phyloP scores from a whole-genome alignment of 208 protist genomes.

The Angomonas ambiguus region DNA sequence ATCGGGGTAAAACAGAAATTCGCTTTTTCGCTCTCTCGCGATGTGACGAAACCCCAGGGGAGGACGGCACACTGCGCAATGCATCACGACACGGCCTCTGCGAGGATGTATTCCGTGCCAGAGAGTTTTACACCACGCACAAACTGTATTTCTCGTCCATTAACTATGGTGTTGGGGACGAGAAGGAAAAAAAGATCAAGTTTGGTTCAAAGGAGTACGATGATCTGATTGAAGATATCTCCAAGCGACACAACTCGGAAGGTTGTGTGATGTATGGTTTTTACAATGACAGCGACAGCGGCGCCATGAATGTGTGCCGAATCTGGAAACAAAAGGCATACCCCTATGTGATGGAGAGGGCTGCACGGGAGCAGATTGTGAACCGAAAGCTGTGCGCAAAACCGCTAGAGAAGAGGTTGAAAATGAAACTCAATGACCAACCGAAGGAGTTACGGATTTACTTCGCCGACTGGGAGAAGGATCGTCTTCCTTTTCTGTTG shows the following conservation, averaged over 20 bases:
- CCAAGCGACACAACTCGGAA: conserved; percentile 29
- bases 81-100: conserved; percentile 21
- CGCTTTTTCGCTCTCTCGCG: conserved; percentile 50
- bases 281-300: conserved; percentile 6
- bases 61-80: not conserved
- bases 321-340: conserved; percentile 53
- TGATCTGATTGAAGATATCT: conserved; percentile 27
- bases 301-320: conserved; percentile 19
- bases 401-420: conserved; percentile 19
- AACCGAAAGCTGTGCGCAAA: conserved; percentile 35
- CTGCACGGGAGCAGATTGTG: conserved; percentile 48
- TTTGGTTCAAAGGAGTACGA: conserved; percentile 22
- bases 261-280: conserved; percentile 64
- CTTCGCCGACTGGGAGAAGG: conserved; percentile 43
- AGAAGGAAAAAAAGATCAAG: conserved; percentile 14
- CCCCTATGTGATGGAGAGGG: conserved; percentile 53
- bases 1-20: conserved; percentile 23
- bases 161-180: conserved; percentile 5
- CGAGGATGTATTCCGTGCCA: not conserved
- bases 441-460: conserved; percentile 26
- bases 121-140: not conserved
- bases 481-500: conserved; percentile 40
- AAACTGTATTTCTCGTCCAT: not conserved
- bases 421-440: conserved; percentile 36
- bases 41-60: not conserved